Conservation (phyloP, 805 yeast species). For the Sugiyamaella floridensis region DNA sequence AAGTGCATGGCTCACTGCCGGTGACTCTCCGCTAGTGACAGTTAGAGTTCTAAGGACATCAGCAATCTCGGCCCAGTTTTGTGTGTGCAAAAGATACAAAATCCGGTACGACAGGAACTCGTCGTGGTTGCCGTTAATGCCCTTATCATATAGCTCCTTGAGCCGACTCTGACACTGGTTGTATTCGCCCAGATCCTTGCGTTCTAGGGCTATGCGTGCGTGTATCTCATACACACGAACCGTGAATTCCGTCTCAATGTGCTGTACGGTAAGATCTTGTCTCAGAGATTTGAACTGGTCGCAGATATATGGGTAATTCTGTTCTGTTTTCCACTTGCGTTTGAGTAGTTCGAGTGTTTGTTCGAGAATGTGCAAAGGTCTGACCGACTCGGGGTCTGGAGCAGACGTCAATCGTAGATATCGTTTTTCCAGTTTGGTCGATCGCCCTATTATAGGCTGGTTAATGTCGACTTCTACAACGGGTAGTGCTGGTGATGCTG, state of each 20-base stretch:
- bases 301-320: slow-evolving; percentile 66
- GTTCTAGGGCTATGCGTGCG: slow-evolving; percentile 77
- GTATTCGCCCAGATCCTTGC: slow-evolving; percentile 84
- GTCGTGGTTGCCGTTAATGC: slow-evolving; percentile 35
- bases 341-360: slow-evolving; percentile 50
- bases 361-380: slow-evolving; percentile 61
- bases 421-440: slow-evolving; percentile 61
- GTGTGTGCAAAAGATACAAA: slow-evolving; percentile 68
- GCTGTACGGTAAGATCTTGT: slow-evolving; percentile 91
- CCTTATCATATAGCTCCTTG: slow-evolving; percentile 49
- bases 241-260: slow-evolving; percentile 69
- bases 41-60: slow-evolving; percentile 31
- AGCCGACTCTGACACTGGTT: slow-evolving; percentile 90
- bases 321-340: slow-evolving; percentile 45
- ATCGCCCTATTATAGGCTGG: slow-evolving; percentile 50
- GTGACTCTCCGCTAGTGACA: slow-evolving; percentile 22
- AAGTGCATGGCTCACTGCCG: slow-evolving; percentile 33
- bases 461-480: slow-evolving; percentile 7
- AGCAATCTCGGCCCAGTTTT: slow-evolving; percentile 51
- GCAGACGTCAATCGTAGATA: slow-evolving; percentile 84
- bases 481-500: slow-evolving; percentile 10
- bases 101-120: slow-evolving; percentile 73
- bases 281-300: slow-evolving; percentile 89
- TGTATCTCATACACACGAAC: slow-evolving; percentile 77
- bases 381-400: slow-evolving; percentile 76